Evolutionary conservation across 345 rosid genomes (phyloP), one percentile per base, ranked within the genome.

Genomic region (Trapa bicornis): DNA sequence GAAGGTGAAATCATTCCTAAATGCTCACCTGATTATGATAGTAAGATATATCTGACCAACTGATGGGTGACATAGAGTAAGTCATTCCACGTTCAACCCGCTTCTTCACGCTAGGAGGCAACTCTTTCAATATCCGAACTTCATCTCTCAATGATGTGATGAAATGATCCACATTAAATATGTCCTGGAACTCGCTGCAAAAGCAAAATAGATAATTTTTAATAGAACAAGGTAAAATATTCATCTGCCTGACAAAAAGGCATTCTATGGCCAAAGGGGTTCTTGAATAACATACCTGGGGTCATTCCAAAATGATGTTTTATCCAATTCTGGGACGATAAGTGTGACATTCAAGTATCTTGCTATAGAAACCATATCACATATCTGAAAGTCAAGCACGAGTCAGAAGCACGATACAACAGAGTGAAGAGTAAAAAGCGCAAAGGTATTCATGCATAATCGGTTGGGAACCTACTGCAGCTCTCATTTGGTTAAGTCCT

Each of bases 1-100:
- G 10, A 8, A 22, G n/a, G 45, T 45, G 53, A 8, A 29, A 32
- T 41, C 43, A 3, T 41, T 41, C 43, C 43, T 1, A n/a, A 4
- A 6, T 33, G 39, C 72, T 12, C 41, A 84, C 88, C 74, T 67
- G 78, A 10, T 81, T 54, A 14, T 71, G 75, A 70, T 84, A 84
- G 71, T 81, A 84, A 8, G 88, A 76, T 75, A 84, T 75, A 70
- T 84, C 74, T 13, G 88, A 81, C 88, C 85, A 84, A 57, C 83
- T 84, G 54, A 80, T 50, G 3, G 85, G 84, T 5, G 85, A 75
- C 85, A 84, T 74, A 42, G 80, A 69, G 61, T 72, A 75, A 17
- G 70, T 48, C 32, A 65, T 48, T 61, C 80, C 77, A 3, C 29
- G 41, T 58, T 77, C 74, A 5, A 73, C 74, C 63, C 77, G 78